Percentiles rank a stretch among this genome's conserved stretches.
These are phyloP conservation scores for Neonectria punicea DNA, from an alignment of 2,329 filamentous ascomycete genomes.

Conservation along the genomic window DNA sequence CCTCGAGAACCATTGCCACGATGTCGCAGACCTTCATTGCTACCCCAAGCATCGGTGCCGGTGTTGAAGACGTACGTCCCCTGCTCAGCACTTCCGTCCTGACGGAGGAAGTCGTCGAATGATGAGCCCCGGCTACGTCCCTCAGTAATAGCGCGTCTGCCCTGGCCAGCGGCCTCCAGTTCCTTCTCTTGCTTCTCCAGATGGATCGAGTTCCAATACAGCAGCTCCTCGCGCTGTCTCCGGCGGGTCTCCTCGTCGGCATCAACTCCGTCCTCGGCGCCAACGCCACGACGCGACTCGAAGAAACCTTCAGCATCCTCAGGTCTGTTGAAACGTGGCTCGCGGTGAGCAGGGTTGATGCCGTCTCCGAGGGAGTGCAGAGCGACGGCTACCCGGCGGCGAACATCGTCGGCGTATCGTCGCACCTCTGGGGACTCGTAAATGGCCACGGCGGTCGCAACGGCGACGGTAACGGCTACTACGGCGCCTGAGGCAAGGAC, in stretches of 20 bases:
- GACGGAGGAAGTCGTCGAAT: conserved; percentile 69
- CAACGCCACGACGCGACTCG: conserved; percentile 57
- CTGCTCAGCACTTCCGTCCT: conserved; percentile 61
- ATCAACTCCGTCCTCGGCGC: conserved; percentile 62
- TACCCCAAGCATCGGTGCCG: conserved; percentile 56
- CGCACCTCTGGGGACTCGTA: conserved; percentile 73
- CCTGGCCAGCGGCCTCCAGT: conserved; percentile 30
- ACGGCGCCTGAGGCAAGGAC: conserved; percentile 66
- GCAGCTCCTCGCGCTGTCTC: conserved; percentile 70
- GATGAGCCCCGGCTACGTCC: conserved; percentile 49
- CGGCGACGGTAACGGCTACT: conserved; percentile 66
- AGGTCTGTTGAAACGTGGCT: conserved; percentile 72
- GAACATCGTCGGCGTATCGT: conserved; percentile 69
- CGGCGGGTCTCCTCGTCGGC: conserved; percentile 71
- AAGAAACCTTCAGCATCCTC: conserved; percentile 74
- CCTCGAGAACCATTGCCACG: conserved; percentile 59
- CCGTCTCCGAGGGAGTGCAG: conserved; percentile 69
- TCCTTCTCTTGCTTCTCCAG: conserved; percentile 58
- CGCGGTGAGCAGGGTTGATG: conserved; percentile 59
- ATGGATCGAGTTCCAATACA: conserved; percentile 72
- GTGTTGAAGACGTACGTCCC: conserved; percentile 69
- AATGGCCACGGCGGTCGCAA: conserved; percentile 68
- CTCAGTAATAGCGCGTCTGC: not conserved
- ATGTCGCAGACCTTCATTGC: conserved; percentile 60
- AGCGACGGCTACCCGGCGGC: conserved; percentile 69